Evolutionary conservation across 805 yeast genomes (phyloP), one percentile per base, ranked within the genome.

Genomic region (Clavispora santaluciae): DNA sequence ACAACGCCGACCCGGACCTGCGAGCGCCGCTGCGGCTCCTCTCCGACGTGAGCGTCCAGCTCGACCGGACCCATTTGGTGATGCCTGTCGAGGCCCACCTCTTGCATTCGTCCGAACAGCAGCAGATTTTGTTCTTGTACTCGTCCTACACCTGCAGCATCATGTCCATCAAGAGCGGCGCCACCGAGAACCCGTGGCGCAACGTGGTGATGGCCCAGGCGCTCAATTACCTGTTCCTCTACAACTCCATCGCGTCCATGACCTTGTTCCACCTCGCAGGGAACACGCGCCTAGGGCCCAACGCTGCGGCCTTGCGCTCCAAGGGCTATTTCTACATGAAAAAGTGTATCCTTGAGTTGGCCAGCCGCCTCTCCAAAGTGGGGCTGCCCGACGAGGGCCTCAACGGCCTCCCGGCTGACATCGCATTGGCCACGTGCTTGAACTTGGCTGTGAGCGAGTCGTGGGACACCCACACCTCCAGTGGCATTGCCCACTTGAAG

Each of bases 101-200:
- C 33, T 35, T 54, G 42, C 47, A 50, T 6, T 45, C 65, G 1
- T 55, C 66, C 2, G 71, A 65, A 40, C 60, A 59, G 17, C 67
- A 63, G 39, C 72, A 66, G 33, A 62, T 67, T 24, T 41, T 68
- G 15, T 57, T 55, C 34, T 47, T 68, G 22, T 68, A 61, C 40
- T 57, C 66, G 1, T 54, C 57, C 18, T 65, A 66, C 45, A 67
- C 72, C 1, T 65, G 70, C 36, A 56, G 63, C 20, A 66, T 81
- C 39, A 70, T 82, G 76, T 76, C 84, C 5, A 78, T 81, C 41
- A 79, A 77, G 48, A 76, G 79, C 46, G 86, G 85, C 0, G 78
- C 78, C 0, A 59, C 73, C 3, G 86, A 80, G 45, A 81, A 82
- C 50, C 88, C 87, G 6, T 82, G 88, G 88, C 59, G 83, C 38